phyloP scores from a whole-genome alignment of 2,329 filamentous ascomycete species.

The Zymoseptoria brevis region DNA sequence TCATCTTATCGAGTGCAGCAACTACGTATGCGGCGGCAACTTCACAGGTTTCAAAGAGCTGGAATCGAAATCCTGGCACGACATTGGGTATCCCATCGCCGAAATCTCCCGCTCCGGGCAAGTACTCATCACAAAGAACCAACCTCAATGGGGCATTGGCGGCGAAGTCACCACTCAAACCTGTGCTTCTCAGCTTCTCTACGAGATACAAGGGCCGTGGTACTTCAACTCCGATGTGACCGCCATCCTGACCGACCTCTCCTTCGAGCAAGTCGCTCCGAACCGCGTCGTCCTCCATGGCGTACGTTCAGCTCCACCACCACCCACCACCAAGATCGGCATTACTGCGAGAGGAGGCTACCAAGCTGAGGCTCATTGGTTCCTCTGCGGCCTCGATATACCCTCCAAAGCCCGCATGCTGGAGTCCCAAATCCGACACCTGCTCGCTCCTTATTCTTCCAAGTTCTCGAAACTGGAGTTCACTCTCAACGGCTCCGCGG shows the following conservation, averaged over 20 bases:
- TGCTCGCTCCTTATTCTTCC: conserved; percentile 30
- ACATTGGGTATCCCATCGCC: conserved; percentile 34
- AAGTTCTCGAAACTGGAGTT: conserved; percentile 32
- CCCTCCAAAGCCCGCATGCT: conserved; percentile 41
- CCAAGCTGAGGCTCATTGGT: conserved; percentile 41
- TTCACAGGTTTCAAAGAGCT: conserved; percentile 38
- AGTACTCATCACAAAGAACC: conserved; percentile 32
- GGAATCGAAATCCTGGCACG: conserved; percentile 33
- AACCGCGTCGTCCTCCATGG: conserved; percentile 45
- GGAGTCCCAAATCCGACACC: conserved; percentile 37
- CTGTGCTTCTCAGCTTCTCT: conserved; percentile 46
- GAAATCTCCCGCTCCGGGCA: conserved; percentile 31
- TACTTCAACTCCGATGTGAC: conserved; percentile 53
- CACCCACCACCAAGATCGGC: conserved; percentile 45
- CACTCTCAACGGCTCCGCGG: conserved; percentile 38
- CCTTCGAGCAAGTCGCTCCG: conserved; percentile 43
- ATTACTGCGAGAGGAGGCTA: conserved; percentile 41
- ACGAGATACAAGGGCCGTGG: conserved; percentile 48
- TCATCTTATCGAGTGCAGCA: conserved; percentile 38
- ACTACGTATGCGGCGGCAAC: conserved; percentile 38
- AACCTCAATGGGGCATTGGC: conserved; percentile 24
- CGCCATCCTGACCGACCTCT: conserved; percentile 43
- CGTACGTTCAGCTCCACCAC: conserved; percentile 38
- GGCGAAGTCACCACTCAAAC: conserved; percentile 41
- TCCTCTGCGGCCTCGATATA: conserved; percentile 40